Evolutionary conservation across 331 rosid genomes (phyloP), one percentile per base, ranked within the genome.

Genomic region (Dryas integrifolia): DNA sequence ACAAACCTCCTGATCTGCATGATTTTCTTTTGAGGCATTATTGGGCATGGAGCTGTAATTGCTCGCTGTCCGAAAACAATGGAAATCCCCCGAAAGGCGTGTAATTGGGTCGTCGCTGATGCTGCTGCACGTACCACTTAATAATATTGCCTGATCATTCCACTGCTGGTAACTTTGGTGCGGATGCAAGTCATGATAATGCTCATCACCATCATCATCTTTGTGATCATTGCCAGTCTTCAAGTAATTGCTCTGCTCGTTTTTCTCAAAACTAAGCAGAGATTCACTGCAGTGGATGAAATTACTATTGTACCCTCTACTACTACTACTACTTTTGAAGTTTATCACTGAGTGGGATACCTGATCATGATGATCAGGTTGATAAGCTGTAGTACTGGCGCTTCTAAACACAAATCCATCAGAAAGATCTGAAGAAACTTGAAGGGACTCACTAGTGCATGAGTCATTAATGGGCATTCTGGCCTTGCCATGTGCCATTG

Each of bases 181-280:
- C 77, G 70, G 76, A 59, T 57, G 58, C 14, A 60, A 62, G 30
- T 67, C 86, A 76, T 79, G 65, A 51, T 58, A 43, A 43, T 59
- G 49, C 57, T 70, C 51, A 44, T 30, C 35, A 30, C 35, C 35
- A 30, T 30, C 35, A 30, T 74, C 76, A 48, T 63, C 30, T 26
- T 50, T 39, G 74, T 13, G 39, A 48, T 47, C 18, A 11, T 69
- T 57, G 14, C n/a, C 56, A 38, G 53, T 86, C 72, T 79, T 85
- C 43, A 41, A 40, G 82, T 64, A 72, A 46, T 18, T 62, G 35
- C 38, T 77, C 39, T 18, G 79, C 41, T 65, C 70, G 8, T 58
- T 77, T 16, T 89, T 86, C 72, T 87, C 92, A 80, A 90, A 88
- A 78, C 92, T 83, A 62, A 92, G 84, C 81, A 90, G 73, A 66